A percentile compares a stretch with the other conserved stretches of the same genome.
Conservation (phyloP, 768 basidiomycete species). For the Pleurotus giganteus region DNA sequence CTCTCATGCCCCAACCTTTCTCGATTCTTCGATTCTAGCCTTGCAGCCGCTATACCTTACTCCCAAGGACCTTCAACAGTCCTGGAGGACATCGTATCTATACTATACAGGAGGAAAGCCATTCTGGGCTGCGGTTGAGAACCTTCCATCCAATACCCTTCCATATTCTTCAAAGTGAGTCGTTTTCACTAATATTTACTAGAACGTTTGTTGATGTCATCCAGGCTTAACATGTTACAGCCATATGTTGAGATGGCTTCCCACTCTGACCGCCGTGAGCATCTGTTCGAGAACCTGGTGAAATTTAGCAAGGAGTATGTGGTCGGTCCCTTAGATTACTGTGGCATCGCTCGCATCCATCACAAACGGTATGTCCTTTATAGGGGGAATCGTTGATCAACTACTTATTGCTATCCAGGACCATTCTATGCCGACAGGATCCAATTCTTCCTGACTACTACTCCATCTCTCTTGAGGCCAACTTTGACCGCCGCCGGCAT, state of each 20-base stretch:
- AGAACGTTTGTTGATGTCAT: not conserved
- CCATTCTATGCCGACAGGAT: slow-evolving; percentile 1
- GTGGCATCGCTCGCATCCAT: slow-evolving; percentile 6
- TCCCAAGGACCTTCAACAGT: not conserved
- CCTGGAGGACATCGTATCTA: not conserved
- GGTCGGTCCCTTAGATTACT: slow-evolving; percentile 11
- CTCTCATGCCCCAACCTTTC: not conserved
- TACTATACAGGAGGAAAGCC: not conserved
- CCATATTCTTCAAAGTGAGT: not conserved
- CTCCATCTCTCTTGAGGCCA: not conserved
- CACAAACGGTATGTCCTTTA: slow-evolving; percentile 3
- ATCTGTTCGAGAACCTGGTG: slow-evolving; percentile 5
- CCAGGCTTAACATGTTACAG: not conserved
- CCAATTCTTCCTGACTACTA: not conserved
- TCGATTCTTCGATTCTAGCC: not conserved
- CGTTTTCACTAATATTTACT: not conserved
- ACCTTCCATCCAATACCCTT: not conserved
- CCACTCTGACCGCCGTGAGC: not conserved
- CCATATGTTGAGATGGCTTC: not conserved
- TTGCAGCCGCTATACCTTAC: not conserved
- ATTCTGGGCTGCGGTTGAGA: not conserved
- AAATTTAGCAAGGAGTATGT: slow-evolving; percentile 6
- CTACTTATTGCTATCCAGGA: not conserved
- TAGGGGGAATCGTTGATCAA: not conserved
- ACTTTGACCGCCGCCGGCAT: not conserved